A percentile compares a stretch with the other conserved stretches of the same genome.
Evolutionary conservation across 164 flowering plant species (phyloP).

Genomic region (Annona squamosa): DNA sequence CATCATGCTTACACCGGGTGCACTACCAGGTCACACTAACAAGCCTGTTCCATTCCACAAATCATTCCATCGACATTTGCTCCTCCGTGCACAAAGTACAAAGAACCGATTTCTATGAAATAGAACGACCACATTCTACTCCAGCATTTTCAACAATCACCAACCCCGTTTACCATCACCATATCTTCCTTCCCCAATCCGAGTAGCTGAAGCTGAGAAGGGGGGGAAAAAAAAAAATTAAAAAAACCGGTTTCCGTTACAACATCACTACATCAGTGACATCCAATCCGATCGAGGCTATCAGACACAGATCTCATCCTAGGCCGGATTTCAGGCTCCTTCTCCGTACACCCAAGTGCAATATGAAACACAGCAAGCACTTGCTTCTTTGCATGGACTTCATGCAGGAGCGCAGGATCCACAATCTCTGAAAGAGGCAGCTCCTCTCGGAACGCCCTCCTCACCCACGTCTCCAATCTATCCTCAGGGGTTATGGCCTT

Average conservation of each 20-base stretch:
- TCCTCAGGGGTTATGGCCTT: constrained; percentile 42
- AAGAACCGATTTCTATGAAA: no score
- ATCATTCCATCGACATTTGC: no score
- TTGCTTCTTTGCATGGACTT: constrained; percentile 76
- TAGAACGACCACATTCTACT: no score
- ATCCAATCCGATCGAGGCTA: constrained; percentile 58
- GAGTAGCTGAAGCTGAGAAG: not conserved
- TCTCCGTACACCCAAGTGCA: constrained; percentile 80
- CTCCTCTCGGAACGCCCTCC: constrained; percentile 68
- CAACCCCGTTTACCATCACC: no score
- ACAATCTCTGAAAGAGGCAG: constrained; percentile 68
- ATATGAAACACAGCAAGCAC: constrained; percentile 68
- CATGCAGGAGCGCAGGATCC: constrained; percentile 61
- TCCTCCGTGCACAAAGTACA: no score
- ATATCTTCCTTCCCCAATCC: not conserved
- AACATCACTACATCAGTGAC: constrained; percentile 3
- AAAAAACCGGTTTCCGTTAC: not conserved
- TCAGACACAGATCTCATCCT: constrained; percentile 76
- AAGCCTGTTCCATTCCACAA: no score
- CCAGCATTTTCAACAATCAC: no score
- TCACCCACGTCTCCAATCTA: constrained; percentile 60
- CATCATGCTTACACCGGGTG: no score
- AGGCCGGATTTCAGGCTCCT: constrained; percentile 77
- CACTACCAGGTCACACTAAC: no score
- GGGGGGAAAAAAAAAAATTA: not conserved